Base-by-base conservation (phyloP, 2,329 filamentous ascomycete species). In the Talaromyces sp. region DNA sequence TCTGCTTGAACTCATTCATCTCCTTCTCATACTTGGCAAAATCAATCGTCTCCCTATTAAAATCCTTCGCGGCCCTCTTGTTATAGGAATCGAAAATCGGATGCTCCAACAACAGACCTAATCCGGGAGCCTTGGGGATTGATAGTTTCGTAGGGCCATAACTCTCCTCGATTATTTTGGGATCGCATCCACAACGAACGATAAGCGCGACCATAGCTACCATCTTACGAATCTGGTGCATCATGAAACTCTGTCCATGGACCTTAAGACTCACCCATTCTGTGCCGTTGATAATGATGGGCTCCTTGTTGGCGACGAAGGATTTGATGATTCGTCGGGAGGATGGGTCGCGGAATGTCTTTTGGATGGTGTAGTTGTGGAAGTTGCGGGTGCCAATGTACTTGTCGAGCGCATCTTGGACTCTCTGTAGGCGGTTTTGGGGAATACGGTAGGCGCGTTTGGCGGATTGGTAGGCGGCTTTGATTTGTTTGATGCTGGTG, bases 151-250 rank as follows among this genome's bases (percentile, higher is more conserved):
- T 84, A 6, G 83, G 75, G 1, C 85, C 86, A 76, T 96, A 96
- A 66, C 88, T 91, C 67, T 96, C 85, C 0, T 80, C 76, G 70
- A 99, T 91, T 33, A 90, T 86, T 11, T 85, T 81, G 3, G 88
- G 82, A 3, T 90, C 83, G n/a, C 89, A 89, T 60, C 92, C 95
- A 76, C 91, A 96, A 43, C 95, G 89, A 7, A 96, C 90, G 6
- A 94, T 83, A 66, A 99, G 83, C 39, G 92, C 88, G 9, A 88
- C 92, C 90, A 99, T 93, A 64, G 91, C 92, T 16, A 99, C 92
- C 95, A 99, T 98, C 80, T 98, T 99, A 73, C 95, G 90, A 78
- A 99, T 99, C 81, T 99, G 95, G 78, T 99, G 95, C 95, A 99
- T 99, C 95, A 99, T 99, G 84, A 99, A 99, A 74, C 90, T 94